These are phyloP conservation scores for Beta macrorhiza DNA, from an alignment of 179 eudicot species.

Conservation along the genomic window DNA sequence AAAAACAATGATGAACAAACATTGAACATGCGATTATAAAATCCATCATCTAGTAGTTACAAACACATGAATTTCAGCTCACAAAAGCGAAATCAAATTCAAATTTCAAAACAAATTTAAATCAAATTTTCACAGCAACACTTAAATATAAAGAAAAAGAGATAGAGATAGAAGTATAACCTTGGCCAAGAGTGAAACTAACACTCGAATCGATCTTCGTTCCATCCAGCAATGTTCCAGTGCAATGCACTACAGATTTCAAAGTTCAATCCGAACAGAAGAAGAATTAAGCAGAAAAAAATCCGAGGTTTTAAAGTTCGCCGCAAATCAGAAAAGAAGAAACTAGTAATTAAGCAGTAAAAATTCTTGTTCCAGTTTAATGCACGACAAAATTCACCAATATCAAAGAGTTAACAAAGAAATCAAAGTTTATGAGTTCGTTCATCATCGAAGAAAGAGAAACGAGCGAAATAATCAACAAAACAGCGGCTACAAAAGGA, in stretches of 20 bases:
- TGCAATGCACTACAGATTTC: slow-evolving; percentile 63
- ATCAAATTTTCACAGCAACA: neutral
- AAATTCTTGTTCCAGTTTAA: too few species aligned
- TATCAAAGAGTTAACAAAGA: neutral
- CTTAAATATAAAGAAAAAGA: neutral
- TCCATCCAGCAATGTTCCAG: slow-evolving; percentile 74
- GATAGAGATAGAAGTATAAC: slow-evolving; percentile 22
- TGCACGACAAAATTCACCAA: too few species aligned
- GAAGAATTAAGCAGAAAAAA: too few species aligned
- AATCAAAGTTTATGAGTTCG: neutral
- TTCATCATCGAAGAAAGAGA: neutral
- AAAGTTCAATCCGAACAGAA: neutral
- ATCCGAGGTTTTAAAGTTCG: too few species aligned
- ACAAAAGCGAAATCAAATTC: too few species aligned
- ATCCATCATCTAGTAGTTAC: too few species aligned
- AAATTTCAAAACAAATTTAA: too few species aligned
- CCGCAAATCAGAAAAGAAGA: too few species aligned
- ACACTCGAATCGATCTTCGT: slow-evolving; percentile 85
- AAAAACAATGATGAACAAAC: too few species aligned
- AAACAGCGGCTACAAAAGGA: neutral
- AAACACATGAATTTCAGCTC: too few species aligned
- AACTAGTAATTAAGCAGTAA: too few species aligned
- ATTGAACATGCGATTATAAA: too few species aligned
- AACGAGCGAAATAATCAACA: neutral
- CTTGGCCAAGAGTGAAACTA: slow-evolving; percentile 87